Evolutionary conservation across 2,329 filamentous ascomycete genomes (phyloP).

Genomic region (Zymoseptoria pseudotritici): DNA sequence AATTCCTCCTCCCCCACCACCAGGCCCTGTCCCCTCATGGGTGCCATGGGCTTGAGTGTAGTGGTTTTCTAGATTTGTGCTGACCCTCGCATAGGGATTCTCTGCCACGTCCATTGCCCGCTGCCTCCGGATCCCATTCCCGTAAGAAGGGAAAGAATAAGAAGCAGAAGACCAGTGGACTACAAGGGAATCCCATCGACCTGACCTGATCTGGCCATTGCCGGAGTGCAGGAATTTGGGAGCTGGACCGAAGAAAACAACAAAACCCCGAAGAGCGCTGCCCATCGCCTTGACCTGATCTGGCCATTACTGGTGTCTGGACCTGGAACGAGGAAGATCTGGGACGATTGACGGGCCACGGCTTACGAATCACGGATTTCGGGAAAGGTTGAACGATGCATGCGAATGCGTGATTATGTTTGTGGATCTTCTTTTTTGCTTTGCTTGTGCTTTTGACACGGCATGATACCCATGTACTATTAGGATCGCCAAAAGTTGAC

Average conservation of each 20-base stretch:
- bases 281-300: not conserved
- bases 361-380: slow-evolving; percentile 2
- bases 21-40: not conserved
- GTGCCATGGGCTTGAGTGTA: not conserved
- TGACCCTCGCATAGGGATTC: not conserved
- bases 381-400: not conserved
- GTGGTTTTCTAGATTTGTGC: not conserved
- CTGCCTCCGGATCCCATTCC: not conserved
- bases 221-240: not conserved
- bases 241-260: not conserved
- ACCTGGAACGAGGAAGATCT: slow-evolving; percentile 3
- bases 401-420: not conserved
- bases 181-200: slow-evolving; percentile 1
- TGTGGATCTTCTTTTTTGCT: not conserved
- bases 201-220: not conserved
- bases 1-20: not conserved
- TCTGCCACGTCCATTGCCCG: not conserved
- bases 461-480: slow-evolving; percentile 14
- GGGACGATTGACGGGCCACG: not conserved
- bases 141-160: not conserved
- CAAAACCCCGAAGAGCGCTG: not conserved
- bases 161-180: not conserved
- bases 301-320: not conserved
- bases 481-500: slow-evolving; percentile 5
- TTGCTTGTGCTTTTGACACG: slow-evolving; percentile 1